A percentile compares a stretch with the other conserved stretches of the same genome.
Conservation (phyloP, 1,139 yeast genomes). For the Taphrina deformans region DNA sequence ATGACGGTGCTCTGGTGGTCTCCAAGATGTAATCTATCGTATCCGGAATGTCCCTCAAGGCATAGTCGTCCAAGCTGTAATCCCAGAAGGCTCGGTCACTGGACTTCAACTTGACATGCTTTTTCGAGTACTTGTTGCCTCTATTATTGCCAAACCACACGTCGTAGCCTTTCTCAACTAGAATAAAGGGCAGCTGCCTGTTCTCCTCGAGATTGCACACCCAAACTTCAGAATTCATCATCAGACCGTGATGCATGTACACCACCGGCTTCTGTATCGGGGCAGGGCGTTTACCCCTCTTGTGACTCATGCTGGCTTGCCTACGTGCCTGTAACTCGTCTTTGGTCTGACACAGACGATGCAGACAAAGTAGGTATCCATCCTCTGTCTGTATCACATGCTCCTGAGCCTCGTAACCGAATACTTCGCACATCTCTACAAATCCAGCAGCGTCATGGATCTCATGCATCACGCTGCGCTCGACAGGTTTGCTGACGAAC, state of each 20-base stretch:
- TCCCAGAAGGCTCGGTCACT: slow-evolving; percentile 67
- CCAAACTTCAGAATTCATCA: slow-evolving; percentile 93
- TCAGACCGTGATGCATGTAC: slow-evolving; percentile 84
- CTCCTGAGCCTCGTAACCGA: slow-evolving; percentile 67
- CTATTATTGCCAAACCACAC: slow-evolving; percentile 93
- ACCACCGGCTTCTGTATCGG: slow-evolving; percentile 57
- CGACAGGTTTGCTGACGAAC: slow-evolving; percentile 35
- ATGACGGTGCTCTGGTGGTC: slow-evolving; percentile 49
- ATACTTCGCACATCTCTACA: slow-evolving; percentile 61
- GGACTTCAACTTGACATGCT: slow-evolving; percentile 51
- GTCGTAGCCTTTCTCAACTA: slow-evolving; percentile 79
- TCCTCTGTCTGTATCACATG: slow-evolving; percentile 66
- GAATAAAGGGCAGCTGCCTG: slow-evolving; percentile 68
- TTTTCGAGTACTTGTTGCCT: slow-evolving; percentile 80
- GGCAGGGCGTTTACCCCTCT: slow-evolving; percentile 14
- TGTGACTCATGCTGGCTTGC: background rate
- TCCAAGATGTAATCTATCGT: slow-evolving; percentile 63
- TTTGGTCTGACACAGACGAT: slow-evolving; percentile 52
- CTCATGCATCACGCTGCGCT: slow-evolving; percentile 38
- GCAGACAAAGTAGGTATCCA: slow-evolving; percentile 57
- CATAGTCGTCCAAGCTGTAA: slow-evolving; percentile 82
- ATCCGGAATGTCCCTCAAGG: slow-evolving; percentile 77
- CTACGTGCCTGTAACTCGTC: slow-evolving; percentile 42
- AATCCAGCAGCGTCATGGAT: slow-evolving; percentile 53
- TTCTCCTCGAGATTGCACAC: slow-evolving; percentile 59